Conservation (phyloP, 176 grass and related monocot species). For the Eleusine indica region DNA sequence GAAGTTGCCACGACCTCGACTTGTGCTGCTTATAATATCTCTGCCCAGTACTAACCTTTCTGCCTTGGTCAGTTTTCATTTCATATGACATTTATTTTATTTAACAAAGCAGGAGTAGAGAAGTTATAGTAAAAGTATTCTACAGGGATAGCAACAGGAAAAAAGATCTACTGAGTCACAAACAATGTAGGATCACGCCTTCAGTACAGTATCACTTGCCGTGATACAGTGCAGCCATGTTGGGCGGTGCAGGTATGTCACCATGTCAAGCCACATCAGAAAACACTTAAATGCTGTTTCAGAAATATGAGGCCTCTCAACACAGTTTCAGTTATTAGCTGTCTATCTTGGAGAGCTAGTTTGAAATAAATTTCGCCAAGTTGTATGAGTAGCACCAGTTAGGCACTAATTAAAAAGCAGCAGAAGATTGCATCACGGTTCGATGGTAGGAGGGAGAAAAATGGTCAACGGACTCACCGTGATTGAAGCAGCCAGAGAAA, state of each 20-base stretch:
- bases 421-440: too few species aligned
- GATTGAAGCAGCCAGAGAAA: too few species aligned
- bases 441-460: too few species aligned
- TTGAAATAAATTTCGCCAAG: too few species aligned
- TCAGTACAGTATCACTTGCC: conserved; percentile 49
- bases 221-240: conserved; percentile 74
- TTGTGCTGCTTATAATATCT: conserved; percentile 75
- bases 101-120: background rate
- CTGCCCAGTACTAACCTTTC: conserved; percentile 71
- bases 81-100: background rate
- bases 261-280: conserved; percentile 82
- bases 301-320: background rate
- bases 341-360: background rate
- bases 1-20: conserved; percentile 68
- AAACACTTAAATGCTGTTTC: conserved; percentile 62
- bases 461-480: too few species aligned
- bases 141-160: too few species aligned
- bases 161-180: too few species aligned
- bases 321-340: conserved; percentile 2
- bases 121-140: too few species aligned
- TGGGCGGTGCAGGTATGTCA: conserved; percentile 93
- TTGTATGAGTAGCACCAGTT: too few species aligned
- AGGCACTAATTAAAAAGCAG: too few species aligned
- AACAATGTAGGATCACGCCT: too few species aligned
- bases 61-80: conserved; percentile 46